Conservation (phyloP, 2,329 filamentous ascomycete species). For the Verticillium albo-atrum region DNA sequence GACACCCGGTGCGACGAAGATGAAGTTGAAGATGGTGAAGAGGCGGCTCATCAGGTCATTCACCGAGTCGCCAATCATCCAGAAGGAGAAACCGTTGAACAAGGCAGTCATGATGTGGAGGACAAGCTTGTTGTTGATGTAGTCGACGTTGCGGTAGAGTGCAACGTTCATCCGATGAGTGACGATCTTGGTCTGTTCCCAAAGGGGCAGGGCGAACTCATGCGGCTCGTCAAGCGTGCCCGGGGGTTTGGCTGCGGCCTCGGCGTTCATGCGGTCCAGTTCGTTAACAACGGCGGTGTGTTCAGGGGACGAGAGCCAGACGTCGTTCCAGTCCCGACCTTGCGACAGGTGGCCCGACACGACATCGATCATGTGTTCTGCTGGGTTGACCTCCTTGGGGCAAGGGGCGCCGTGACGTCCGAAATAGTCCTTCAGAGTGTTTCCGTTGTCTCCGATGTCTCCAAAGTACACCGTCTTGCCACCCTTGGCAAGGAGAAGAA, state of each 20-base stretch:
- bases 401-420: slow-evolving; percentile 60
- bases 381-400: slow-evolving; percentile 60
- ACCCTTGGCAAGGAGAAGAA: slow-evolving; percentile 60
- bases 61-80: slow-evolving; percentile 49
- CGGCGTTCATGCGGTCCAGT: slow-evolving; percentile 57
- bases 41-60: slow-evolving; percentile 49
- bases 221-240: slow-evolving; percentile 45
- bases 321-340: slow-evolving; percentile 59
- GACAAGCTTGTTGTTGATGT: slow-evolving; percentile 59
- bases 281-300: slow-evolving; percentile 51
- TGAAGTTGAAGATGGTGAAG: slow-evolving; percentile 60
- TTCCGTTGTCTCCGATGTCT: slow-evolving; percentile 54
- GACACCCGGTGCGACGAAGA: slow-evolving; percentile 55
- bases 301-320: slow-evolving; percentile 64
- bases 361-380: slow-evolving; percentile 69
- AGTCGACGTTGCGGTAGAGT: slow-evolving; percentile 63
- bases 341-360: slow-evolving; percentile 45
- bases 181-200: slow-evolving; percentile 59
- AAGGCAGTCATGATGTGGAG: slow-evolving; percentile 51
- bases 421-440: slow-evolving; percentile 59
- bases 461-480: slow-evolving; percentile 66
- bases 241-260: slow-evolving; percentile 42
- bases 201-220: slow-evolving; percentile 69
- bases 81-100: slow-evolving; percentile 60
- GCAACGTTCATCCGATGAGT: slow-evolving; percentile 57